Base-by-base conservation (phyloP, 2,329 filamentous ascomycete species). In the Aureobasidium sp. region DNA sequence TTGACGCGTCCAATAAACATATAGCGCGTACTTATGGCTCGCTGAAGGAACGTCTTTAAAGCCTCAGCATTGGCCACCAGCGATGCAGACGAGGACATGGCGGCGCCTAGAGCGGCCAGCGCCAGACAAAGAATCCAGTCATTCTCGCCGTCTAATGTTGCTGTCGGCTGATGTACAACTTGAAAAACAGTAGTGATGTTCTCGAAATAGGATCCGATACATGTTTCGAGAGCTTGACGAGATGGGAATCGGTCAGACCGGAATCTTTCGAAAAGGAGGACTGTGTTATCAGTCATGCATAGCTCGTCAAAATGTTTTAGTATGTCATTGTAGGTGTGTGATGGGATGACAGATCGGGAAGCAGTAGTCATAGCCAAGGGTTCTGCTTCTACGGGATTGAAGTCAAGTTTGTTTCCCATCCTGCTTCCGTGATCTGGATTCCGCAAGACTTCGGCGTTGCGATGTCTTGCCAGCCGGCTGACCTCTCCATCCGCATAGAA, bases 91-190 rank as follows among this genome's bases (percentile, higher is more conserved):
- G 55, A 58, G 13, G 55, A 48, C 9, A 9, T 48, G 42, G 39
- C 32, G n/a, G 55, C 55, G 12, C 55, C 55, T 20, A 46, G 26
- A 7, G 55, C 29, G 15, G 55, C 44, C 42, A 58, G 37, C 15
- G 55, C 55, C 20, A 58, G 37, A 37, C 55, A 58, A 27, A 58
- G 42, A 5, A 58, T 58, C 55, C 55, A 58, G 34, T 58, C 55
- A 7, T 37, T 34, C 3, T 48, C 55, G 7, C 37, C 37, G 17
- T 58, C 34, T 15, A 58, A 12, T 3, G 13, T 23, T 5, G 42
- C n/a, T 39, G 55, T 58, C 5, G 55, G 17, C 34, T 32, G n/a
- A 9, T 58, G 55, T 5, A 58, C 32, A 26, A 58, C 37, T 27
- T 42, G 55, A 20, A 58, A 58, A 6, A 29, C 47, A 8, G 55